Evolutionary conservation across 768 basidiomycete genomes (phyloP), one percentile per base, ranked within the genome.

Genomic region (Leucosporidium scottii): DNA sequence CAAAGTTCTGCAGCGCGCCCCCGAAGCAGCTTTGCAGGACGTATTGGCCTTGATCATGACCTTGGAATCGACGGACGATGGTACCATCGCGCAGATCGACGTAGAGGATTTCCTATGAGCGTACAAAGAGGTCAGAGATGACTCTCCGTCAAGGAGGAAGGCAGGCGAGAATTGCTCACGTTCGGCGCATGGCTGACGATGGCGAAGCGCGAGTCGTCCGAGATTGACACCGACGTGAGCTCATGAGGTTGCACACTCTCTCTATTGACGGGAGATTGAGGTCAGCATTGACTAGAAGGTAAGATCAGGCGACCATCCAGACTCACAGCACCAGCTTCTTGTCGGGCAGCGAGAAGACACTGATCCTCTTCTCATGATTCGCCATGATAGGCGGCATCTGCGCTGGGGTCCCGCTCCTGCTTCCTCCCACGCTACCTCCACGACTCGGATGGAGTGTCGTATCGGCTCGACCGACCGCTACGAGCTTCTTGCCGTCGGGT

Each of bases 11-110:
- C 74, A 89, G 86, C 61, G 87, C 81, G 34, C 94, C 93, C 34
- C 93, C 96, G 78, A 98, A 97, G 76, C 91, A 93, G 77, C 90
- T 91, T 66, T 91, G 85, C 68, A 98, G 89, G 70, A 96, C 86
- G 78, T 91, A 89, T 34, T 84, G 82, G 3, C 85, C 85, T 77
- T 94, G 91, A 36, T 83, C 84, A 70, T 96, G 93, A 12, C 93
- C 96, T 5, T 85, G 85, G 76, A 88, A 94, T 78, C 86, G 91
- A 68, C 88, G 86, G 30, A 87, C 82, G 65, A 90, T 81, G 61
- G 84, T 70, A 30, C 84, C 84, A 31, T 85, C 82, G 31, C 84
- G 81, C 62, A 97, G 82, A 76, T 91, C 87, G 87, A 90, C 91
- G 68, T 96, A 79, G 71, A 90, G 87, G 53, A 98, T 84, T 78